phyloP scores from a whole-genome alignment of 257 asterid species.

The Capsicum chinense region DNA sequence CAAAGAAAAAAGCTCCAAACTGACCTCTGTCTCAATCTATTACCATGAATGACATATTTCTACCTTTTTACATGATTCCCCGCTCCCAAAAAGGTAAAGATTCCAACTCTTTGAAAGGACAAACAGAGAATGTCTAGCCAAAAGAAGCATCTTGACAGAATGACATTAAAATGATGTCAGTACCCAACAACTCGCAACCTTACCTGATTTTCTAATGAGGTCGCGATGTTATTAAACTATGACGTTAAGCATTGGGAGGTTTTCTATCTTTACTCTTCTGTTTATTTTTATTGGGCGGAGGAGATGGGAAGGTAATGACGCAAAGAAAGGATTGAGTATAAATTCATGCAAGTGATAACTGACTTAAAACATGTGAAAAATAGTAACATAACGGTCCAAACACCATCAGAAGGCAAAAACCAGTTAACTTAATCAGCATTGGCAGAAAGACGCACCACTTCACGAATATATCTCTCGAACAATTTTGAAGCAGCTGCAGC shows the following conservation, averaged over 20 bases:
- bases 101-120: not conserved
- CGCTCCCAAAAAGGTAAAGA: conserved; percentile 16
- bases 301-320: not conserved
- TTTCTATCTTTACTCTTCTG: not conserved
- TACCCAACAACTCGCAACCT: not conserved
- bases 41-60: not conserved
- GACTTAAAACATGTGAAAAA: conserved; percentile 26
- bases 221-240: not conserved
- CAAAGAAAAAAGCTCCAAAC: not conserved
- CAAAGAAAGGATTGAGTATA: not conserved
- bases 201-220: not conserved
- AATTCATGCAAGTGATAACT: not conserved
- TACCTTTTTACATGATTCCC: not conserved
- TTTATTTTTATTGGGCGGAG: not conserved
- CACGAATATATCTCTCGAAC: conserved; percentile 95
- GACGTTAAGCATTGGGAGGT: not conserved
- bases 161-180: not conserved
- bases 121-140: conserved; percentile 4
- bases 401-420: conserved; percentile 19
- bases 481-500: conserved; percentile 86
- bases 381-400: not conserved
- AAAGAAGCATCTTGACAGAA: not conserved
- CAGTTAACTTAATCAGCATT: conserved; percentile 21
- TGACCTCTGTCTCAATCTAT: conserved; percentile 12
- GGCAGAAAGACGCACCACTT: conserved; percentile 60